Evolutionary conservation across 2,329 filamentous ascomycete genomes (phyloP), one percentile per base, ranked within the genome.

Genomic region (Xylaria sp.): DNA sequence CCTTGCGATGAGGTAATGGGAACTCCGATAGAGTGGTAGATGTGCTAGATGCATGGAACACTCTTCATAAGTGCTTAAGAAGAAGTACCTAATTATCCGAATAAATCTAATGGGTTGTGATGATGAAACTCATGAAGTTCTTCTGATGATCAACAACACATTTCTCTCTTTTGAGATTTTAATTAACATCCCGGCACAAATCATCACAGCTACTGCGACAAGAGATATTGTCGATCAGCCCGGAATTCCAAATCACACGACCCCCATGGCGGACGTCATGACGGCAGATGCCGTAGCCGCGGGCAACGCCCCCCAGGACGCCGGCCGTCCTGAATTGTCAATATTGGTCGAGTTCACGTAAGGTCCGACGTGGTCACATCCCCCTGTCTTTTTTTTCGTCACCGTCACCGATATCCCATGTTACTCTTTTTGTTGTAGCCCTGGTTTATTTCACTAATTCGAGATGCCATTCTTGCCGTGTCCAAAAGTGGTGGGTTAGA

Each of bases 401-500:
- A 30, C 23, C 23, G 23, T 30, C 23, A 30, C 23, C 23, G 23
- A 30, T 30, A 16, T 30, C 23, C 23, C 23, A 30, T 30, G 23
- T 30, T 30, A 30, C 23, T 4, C 16, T 30, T 23, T 3, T 3
- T 5, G 23, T 3, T 5, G 23, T 6, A 30, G 23, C 23, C 23
- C 23, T 30, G 23, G 23, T 30, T 30, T 3, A 30, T 5, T 30
- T 30, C 23, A 30, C 23, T 30, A 30, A 30, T 30, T 30, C 23
- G 23, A 30, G 23, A 30, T 16, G 16, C 16, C 16, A 16, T 16
- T 16, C 16, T 16, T 16, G 16, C 16, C 16, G 23, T 30, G 23
- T 30, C 23, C 47, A 35, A 42, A 42, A 92, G 94, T 65, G 94
- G 94, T 63, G 94, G 94, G 19, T 83, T 99, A 16, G 94, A 99